Conservation (phyloP, 257 asterid species). For the Voacanga thouarsii region DNA sequence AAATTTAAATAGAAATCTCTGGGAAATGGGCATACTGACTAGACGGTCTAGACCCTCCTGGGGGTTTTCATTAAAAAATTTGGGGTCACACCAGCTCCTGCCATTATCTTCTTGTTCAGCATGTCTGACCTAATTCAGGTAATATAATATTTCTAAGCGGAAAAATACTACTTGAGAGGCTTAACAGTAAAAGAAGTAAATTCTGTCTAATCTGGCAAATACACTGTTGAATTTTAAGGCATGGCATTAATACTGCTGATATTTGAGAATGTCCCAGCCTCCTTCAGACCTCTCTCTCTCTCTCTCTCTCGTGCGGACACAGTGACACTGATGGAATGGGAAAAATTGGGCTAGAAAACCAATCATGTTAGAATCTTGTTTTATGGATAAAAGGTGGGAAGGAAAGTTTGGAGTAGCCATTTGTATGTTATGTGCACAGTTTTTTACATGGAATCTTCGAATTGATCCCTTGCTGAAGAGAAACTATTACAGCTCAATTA, state of each 20-base stretch:
- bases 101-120: slow-evolving; percentile 7
- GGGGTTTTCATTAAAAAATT: background rate
- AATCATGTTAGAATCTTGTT: background rate
- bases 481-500: background rate
- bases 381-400: background rate
- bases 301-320: background rate
- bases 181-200: background rate
- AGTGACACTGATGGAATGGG: too few relatives aligned
- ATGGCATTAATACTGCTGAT: background rate
- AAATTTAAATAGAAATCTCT: background rate
- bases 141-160: background rate
- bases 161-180: background rate
- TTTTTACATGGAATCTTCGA: slow-evolving; percentile 8
- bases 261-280: background rate
- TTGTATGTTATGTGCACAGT: background rate
- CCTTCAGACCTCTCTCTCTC: background rate
- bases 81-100: slow-evolving; percentile 10
- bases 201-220: slow-evolving; percentile 5
- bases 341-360: background rate
- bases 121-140: slow-evolving; percentile 15
- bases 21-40: slow-evolving; percentile 15
- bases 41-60: too few relatives aligned
- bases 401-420: background rate
- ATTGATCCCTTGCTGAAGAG: background rate
- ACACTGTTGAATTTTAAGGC: slow-evolving; percentile 1